Conservation (phyloP, 495 filamentous ascomycete species). For the Penicillium cinerascens region DNA sequence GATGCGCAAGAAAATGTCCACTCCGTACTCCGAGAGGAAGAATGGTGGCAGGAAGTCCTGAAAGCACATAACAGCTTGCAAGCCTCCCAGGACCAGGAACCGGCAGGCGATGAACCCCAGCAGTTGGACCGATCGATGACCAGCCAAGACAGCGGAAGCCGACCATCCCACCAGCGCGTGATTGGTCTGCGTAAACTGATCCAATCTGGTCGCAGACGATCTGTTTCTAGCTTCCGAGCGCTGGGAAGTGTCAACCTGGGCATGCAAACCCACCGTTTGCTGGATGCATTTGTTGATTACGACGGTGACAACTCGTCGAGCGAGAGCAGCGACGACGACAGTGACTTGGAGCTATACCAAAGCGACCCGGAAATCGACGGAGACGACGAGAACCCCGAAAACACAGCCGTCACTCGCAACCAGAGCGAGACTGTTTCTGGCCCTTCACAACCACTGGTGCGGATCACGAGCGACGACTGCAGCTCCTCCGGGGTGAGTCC, state of each 20-base stretch:
- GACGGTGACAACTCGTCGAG: conserved; percentile 47
- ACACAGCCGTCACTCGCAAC: conserved; percentile 14
- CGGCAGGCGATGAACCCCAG: conserved; percentile 13
- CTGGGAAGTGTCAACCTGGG: conserved; percentile 63
- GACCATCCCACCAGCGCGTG: conserved; percentile 35
- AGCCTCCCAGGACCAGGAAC: conserved; percentile 14
- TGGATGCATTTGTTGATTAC: conserved; percentile 58
- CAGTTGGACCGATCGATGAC: conserved; percentile 29
- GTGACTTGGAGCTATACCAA: conserved; percentile 39
- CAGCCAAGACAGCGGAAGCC: conserved; percentile 51
- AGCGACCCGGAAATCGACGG: conserved; percentile 28
- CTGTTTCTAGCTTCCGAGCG: conserved; percentile 60
- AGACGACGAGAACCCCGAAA: conserved; percentile 27
- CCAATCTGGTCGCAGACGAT: conserved; percentile 53
- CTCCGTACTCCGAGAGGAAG: conserved; percentile 60
- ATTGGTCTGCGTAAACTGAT: conserved; percentile 51
- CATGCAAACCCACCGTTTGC: conserved; percentile 73
- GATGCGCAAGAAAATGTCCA: conserved; percentile 54
- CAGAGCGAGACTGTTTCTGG: conserved; percentile 1
- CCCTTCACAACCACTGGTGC: conserved; percentile 10
- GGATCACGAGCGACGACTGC: conserved; percentile 22
- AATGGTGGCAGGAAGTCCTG: conserved; percentile 82
- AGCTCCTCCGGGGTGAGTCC: conserved; percentile 13
- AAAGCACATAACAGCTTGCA: conserved; percentile 46
- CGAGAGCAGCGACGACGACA: conserved; percentile 44